phyloP scores from a whole-genome alignment of 768 basidiomycete genomes.

The Suillus discolor region DNA sequence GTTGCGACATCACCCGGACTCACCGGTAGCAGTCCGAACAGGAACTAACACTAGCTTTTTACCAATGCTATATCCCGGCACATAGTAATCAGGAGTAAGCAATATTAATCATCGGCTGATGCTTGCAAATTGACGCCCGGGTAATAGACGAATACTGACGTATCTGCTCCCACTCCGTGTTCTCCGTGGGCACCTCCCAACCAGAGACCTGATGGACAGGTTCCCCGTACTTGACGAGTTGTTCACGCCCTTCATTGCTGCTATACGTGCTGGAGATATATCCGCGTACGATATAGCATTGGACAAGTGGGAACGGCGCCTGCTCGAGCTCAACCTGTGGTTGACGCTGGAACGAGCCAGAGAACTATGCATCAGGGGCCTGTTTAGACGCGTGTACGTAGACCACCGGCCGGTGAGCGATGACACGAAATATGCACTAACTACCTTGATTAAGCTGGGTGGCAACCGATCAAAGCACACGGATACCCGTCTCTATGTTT shows the following conservation, averaged over 20 bases:
- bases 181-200: constrained; percentile 85
- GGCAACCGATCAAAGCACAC: constrained; percentile 66
- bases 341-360: constrained; percentile 86
- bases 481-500: constrained; percentile 83
- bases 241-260: constrained; percentile 78
- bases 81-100: constrained; percentile 82
- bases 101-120: not conserved
- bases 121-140: constrained; percentile 2
- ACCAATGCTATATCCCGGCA: constrained; percentile 73
- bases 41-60: constrained; percentile 85
- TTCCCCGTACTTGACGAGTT: constrained; percentile 75
- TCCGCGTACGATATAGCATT: constrained; percentile 80
- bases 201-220: constrained; percentile 63
- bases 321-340: constrained; percentile 88
- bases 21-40: constrained; percentile 66
- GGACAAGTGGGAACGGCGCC: constrained; percentile 63
- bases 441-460: constrained; percentile 64
- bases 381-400: constrained; percentile 78
- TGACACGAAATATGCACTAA: not conserved
- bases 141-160: constrained; percentile 78
- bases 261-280: constrained; percentile 79
- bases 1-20: constrained; percentile 5
- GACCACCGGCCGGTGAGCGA: not conserved
- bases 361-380: constrained; percentile 80
- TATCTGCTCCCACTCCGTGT: constrained; percentile 91